These are phyloP conservation scores for Asclepias syriaca DNA, from an alignment of 257 asterid genomes.

Conservation along the genomic window DNA sequence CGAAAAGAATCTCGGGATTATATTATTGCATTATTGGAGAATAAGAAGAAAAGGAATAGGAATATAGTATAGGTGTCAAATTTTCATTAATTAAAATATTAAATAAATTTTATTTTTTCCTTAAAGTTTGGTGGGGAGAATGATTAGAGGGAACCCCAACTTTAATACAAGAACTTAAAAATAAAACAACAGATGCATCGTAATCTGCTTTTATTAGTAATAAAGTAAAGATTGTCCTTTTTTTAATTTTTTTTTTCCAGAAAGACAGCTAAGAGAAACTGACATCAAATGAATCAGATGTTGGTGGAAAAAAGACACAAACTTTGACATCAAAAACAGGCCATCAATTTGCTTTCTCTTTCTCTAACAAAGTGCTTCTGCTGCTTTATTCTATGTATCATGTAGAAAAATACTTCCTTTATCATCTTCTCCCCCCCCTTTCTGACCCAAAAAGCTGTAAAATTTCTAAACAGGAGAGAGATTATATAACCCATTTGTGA, in stretches of 20 bases:
- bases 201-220: constrained; percentile 9
- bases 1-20: constrained; percentile 23
- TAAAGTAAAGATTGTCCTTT: constrained; percentile 18
- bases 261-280: constrained; percentile 17
- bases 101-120: constrained; percentile 11
- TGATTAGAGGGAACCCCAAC: constrained; percentile 37
- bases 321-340: neutral
- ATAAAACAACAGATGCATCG: neutral
- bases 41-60: no score
- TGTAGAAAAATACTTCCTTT: neutral
- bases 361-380: constrained; percentile 13
- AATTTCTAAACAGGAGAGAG: no score
- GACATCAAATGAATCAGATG: neutral
- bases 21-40: constrained; percentile 22
- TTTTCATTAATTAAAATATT: neutral
- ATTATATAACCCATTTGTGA: neutral
- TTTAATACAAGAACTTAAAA: constrained; percentile 19
- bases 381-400: neutral
- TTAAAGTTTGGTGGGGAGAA: constrained; percentile 51
- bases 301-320: constrained; percentile 23
- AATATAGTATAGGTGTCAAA: no score
- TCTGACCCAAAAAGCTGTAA: no score
- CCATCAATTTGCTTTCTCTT: constrained; percentile 5
- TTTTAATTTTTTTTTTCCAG: constrained; percentile 16
- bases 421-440: neutral